A percentile compares a stretch with the other conserved stretches of the same genome.
These are phyloP conservation scores for Hordeum marinum DNA, from an alignment of 176 grass and related monocot genomes.

Conservation along the genomic window DNA sequence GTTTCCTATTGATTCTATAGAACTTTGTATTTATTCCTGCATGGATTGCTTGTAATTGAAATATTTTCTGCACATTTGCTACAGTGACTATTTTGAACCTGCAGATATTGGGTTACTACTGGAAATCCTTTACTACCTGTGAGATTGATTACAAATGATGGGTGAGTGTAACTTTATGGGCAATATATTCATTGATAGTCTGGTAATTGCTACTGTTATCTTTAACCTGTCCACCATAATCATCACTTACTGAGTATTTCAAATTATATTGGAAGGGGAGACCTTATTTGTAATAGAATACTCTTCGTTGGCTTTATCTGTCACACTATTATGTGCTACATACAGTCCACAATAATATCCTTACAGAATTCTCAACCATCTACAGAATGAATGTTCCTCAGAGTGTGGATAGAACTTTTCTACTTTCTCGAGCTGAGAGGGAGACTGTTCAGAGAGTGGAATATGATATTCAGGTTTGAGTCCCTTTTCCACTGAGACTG, in stretches of 20 bases:
- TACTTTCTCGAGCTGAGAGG: conserved; percentile 34
- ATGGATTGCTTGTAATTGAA: background rate
- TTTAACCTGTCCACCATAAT: background rate
- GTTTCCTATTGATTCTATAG: background rate
- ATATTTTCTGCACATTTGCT: background rate
- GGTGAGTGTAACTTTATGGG: conserved; percentile 6
- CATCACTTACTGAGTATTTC: background rate
- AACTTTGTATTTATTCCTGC: background rate
- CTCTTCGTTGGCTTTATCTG: background rate
- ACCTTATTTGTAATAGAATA: background rate
- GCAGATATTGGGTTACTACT: conserved; percentile 42
- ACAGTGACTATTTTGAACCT: background rate
- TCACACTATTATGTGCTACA: background rate
- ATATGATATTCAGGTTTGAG: conserved; percentile 58
- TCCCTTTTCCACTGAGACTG: background rate
- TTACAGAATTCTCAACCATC: background rate
- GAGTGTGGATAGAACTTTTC: conserved; percentile 46
- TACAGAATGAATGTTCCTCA: conserved; percentile 37
- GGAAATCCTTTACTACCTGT: conserved; percentile 24
- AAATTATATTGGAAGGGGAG: background rate
- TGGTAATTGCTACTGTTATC: background rate
- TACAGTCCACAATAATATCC: background rate
- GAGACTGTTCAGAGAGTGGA: conserved; percentile 37
- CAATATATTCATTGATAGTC: background rate
- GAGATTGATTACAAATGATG: conserved; percentile 29